Conservation (phyloP, 23 red algal species). For the Rhodosorus marinus region DNA sequence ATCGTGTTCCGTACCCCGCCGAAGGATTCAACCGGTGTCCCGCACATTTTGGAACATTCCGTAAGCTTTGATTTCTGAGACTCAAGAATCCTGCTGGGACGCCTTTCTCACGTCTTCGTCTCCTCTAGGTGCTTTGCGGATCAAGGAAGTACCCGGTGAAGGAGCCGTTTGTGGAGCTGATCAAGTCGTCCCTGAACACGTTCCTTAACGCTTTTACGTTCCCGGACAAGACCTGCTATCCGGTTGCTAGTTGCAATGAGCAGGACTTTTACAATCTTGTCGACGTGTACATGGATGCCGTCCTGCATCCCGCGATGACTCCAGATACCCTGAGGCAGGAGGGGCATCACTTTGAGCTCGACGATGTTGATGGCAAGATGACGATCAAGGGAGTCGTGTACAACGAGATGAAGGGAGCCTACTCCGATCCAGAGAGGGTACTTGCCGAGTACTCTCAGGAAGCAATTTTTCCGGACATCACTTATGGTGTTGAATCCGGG, state of each 20-base stretch:
- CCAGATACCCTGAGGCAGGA: constrained; percentile 89
- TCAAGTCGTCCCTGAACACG: constrained; percentile 78
- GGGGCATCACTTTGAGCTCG: constrained; percentile 69
- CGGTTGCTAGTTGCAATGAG: constrained; percentile 80
- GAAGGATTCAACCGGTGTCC: constrained; percentile 32
- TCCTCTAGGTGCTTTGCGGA: constrained; percentile 92
- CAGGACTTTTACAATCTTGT: constrained; percentile 96
- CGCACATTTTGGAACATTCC: constrained; percentile 79
- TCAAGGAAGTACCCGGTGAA: constrained; percentile 94
- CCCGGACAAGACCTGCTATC: constrained; percentile 90
- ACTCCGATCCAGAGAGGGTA: constrained; percentile 49
- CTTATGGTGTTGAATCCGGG: constrained; percentile 87
- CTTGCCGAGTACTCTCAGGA: constrained; percentile 40
- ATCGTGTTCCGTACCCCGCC: constrained; percentile 90
- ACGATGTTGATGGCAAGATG: constrained; percentile 6
- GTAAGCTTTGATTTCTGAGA: no score
- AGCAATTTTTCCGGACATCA: constrained; percentile 79
- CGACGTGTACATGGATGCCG: constrained; percentile 93
- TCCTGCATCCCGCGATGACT: constrained; percentile 80
- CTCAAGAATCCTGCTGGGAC: neutral
- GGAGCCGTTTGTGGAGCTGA: constrained; percentile 96
- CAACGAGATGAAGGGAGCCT: constrained; percentile 97
- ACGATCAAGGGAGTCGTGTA: constrained; percentile 82
- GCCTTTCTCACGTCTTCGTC: neutral
- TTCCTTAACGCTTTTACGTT: constrained; percentile 93